phyloP scores from a whole-genome alignment of 148 eudicot species.

The Cornus kousa region DNA sequence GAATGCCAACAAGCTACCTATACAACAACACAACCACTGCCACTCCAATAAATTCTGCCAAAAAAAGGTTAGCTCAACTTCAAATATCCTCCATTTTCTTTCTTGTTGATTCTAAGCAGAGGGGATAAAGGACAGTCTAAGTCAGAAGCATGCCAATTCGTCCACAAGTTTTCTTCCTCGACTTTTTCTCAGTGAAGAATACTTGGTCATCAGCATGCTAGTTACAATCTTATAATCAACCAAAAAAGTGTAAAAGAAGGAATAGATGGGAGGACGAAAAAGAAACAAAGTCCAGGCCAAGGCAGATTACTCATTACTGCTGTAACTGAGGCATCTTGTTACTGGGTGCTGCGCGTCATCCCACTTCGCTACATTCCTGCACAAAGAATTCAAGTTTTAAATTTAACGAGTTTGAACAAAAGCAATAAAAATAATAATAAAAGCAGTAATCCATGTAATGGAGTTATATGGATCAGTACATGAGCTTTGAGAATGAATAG shows the following conservation, averaged over 20 bases:
- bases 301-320: conserved; percentile 32
- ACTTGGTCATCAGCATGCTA: conserved; percentile 39
- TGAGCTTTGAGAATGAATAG: too few species aligned
- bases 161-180: conserved; percentile 22
- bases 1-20: conserved; percentile 50
- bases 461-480: too few species aligned
- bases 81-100: conserved; percentile 18
- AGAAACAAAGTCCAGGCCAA: conserved; percentile 21
- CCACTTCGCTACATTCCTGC: conserved; percentile 79
- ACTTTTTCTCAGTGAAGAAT: conserved; percentile 15
- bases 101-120: conserved; percentile 27
- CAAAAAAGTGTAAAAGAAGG: conserved; percentile 24
- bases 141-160: conserved; percentile 54
- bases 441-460: too few species aligned
- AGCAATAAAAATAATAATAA: neutral
- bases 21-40: conserved; percentile 56
- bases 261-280: conserved; percentile 4
- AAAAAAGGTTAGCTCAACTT: conserved; percentile 59
- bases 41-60: conserved; percentile 37
- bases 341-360: conserved; percentile 78
- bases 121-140: conserved; percentile 29
- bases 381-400: conserved; percentile 7
- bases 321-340: conserved; percentile 29
- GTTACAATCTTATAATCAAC: conserved; percentile 46
- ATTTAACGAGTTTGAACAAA: too few species aligned